These are phyloP conservation scores for Sherardia arvensis DNA, from an alignment of 257 asterid genomes.

Conservation along the genomic window DNA sequence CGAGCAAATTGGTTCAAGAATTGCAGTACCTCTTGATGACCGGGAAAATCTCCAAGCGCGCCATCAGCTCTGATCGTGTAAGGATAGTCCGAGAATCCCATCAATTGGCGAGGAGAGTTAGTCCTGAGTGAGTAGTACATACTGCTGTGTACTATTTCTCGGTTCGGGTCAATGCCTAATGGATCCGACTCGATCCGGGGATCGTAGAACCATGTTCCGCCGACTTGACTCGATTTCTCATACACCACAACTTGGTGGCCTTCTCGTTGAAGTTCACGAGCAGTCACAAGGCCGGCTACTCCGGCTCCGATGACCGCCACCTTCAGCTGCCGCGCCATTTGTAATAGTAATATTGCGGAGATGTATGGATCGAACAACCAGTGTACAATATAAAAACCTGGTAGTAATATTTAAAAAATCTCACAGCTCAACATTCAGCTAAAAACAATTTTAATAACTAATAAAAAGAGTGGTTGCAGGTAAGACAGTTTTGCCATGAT, in stretches of 20 bases:
- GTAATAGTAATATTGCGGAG: not conserved
- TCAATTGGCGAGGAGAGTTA: constrained; percentile 8
- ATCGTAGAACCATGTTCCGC: constrained; percentile 52
- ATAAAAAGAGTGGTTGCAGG: not conserved
- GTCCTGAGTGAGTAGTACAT: constrained; percentile 26
- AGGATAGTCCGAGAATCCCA: constrained; percentile 16
- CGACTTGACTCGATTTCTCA: constrained; percentile 20
- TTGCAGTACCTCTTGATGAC: constrained; percentile 12
- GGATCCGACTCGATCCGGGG: constrained; percentile 45
- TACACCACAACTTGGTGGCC: constrained; percentile 12
- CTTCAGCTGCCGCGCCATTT: not conserved
- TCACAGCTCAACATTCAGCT: not conserved
- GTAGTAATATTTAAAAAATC: not conserved
- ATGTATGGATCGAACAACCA: not conserved
- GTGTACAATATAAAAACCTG: not conserved
- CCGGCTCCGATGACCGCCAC: constrained; percentile 21
- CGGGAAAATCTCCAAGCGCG: constrained; percentile 2
- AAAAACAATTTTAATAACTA: not conserved
- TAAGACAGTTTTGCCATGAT: too few relatives aligned
- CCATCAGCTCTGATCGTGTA: not conserved
- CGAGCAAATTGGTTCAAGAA: constrained; percentile 34
- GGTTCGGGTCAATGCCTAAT: constrained; percentile 34
- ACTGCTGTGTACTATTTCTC: constrained; percentile 42
- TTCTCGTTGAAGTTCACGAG: constrained; percentile 11
- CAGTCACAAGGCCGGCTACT: not conserved